Evolutionary conservation across 345 rosid genomes (phyloP).

Genomic region (Capsella bursapastoris): DNA sequence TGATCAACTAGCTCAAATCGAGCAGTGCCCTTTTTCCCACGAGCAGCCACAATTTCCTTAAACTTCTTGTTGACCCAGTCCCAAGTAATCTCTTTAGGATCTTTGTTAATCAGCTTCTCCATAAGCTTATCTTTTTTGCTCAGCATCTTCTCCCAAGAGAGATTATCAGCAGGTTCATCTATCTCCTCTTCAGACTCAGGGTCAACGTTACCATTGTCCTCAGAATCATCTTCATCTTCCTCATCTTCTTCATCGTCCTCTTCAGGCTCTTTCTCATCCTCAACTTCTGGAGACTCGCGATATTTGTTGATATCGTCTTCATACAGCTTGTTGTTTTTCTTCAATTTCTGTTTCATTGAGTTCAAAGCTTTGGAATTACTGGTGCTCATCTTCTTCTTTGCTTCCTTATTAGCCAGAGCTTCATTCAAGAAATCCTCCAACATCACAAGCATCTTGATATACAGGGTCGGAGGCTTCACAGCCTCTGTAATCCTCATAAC

Average conservation of each 20-base stretch:
- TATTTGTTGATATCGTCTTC: conserved; percentile 77
- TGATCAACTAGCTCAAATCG: conserved; percentile 95
- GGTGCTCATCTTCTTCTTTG: conserved; percentile 95
- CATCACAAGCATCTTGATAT: conserved; percentile 83
- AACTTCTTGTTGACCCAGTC: conserved; percentile 89
- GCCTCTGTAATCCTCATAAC: conserved; percentile 85
- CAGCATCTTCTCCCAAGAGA: conserved; percentile 76
- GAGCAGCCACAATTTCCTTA: conserved; percentile 89
- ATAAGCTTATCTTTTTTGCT: conserved; percentile 79
- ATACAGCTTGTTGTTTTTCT: conserved; percentile 84
- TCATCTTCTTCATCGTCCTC: conserved; percentile 58
- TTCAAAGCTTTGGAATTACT: conserved; percentile 96
- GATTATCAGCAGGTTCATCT: conserved; percentile 38
- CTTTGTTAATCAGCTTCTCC: conserved; percentile 73
- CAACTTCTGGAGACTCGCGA: conserved; percentile 77
- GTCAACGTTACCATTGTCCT: conserved; percentile 42
- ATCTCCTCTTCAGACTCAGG: conserved; percentile 55
- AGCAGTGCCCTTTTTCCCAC: conserved; percentile 97
- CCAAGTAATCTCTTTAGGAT: conserved; percentile 93
- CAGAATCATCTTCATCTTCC: conserved; percentile 58
- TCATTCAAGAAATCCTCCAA: conserved; percentile 86
- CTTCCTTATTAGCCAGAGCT: conserved; percentile 90
- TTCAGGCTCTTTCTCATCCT: conserved; percentile 59
- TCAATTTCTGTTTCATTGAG: conserved; percentile 91
- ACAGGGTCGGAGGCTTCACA: conserved; percentile 68